Conservation (phyloP, 176 grass and related monocot genomes). For the Luzula sylvatica region DNA sequence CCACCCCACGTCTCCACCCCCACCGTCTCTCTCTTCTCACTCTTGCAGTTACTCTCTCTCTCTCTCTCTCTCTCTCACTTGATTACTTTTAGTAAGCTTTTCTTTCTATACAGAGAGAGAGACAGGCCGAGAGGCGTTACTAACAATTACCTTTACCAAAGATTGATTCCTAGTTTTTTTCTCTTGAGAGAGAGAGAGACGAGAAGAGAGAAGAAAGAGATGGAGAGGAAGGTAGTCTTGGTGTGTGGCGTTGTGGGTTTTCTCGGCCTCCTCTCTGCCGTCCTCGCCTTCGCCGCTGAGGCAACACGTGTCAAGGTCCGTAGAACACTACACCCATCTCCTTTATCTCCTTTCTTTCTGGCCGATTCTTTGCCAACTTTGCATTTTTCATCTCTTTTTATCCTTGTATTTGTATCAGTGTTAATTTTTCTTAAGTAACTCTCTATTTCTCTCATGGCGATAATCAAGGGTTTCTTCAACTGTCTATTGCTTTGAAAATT, state of each 20-base stretch:
- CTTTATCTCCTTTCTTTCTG: not conserved
- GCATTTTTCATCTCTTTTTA: not conserved
- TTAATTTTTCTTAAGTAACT: not conserved
- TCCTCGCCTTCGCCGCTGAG: constrained; percentile 87
- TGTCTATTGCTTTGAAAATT: too few species aligned
- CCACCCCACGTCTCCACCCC: not conserved
- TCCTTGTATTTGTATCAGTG: not conserved
- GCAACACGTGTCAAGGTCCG: constrained; percentile 82
- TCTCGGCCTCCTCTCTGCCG: constrained; percentile 76
- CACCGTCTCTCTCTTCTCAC: too few species aligned
- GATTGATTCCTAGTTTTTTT: not conserved
- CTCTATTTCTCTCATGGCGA: too few species aligned
- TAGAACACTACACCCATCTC: not conserved
- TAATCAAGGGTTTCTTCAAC: too few species aligned
- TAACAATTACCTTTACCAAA: not conserved
- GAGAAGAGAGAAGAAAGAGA: constrained; percentile 3
- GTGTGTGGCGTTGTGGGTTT: constrained; percentile 59
- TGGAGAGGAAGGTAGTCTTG: constrained; percentile 65
- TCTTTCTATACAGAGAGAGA: not conserved
- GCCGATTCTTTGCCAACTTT: not conserved
- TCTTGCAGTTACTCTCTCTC: not conserved
- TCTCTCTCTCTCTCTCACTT: not conserved
- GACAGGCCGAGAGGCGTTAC: not conserved
- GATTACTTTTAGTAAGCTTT: constrained; percentile 15
- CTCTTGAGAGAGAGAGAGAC: not conserved